Evolutionary conservation across 73 alveolate species (phyloP), one percentile per base, ranked within the genome.

Genomic region (Symbiodinium natans): DNA sequence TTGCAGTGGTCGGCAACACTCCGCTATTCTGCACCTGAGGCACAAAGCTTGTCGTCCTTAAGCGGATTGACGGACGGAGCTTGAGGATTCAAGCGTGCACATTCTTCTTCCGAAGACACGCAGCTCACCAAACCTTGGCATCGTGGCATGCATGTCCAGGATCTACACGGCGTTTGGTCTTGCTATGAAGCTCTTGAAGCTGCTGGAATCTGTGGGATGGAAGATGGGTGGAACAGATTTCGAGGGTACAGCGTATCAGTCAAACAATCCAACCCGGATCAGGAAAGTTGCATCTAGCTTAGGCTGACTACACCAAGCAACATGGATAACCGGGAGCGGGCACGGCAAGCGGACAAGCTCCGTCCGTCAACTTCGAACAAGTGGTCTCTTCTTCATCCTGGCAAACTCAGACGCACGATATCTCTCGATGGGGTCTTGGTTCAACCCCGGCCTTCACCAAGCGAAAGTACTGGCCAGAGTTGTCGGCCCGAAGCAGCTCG

Each of bases 251-350:
- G n/a, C n/a, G n/a, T n/a, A n/a, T n/a, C n/a, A n/a, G n/a, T n/a
- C n/a, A n/a, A n/a, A n/a, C n/a, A n/a, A n/a, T n/a, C n/a, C n/a
- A n/a, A n/a, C n/a, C n/a, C n/a, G n/a, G n/a, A n/a, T n/a, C n/a
- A n/a, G n/a, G n/a, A n/a, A n/a, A n/a, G n/a, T n/a, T n/a, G n/a
- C n/a, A n/a, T n/a, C n/a, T n/a, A n/a, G n/a, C n/a, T n/a, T n/a
- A n/a, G n/a, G n/a, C n/a, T n/a, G n/a, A n/a, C n/a, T n/a, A n/a
- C n/a, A 29, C 59, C 94, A 19, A 68, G 86, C 41, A 34, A 42
- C 97, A 90, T 10, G 97, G 88, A 31, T 71, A 90, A 75, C 97
- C 97, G 38, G 42, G 97, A 13, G 97, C 88, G 6, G 97, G 97
- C n/a, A 71, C 97, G 7, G 88, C 97, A 10, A 90, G 75, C 7